phyloP scores from a whole-genome alignment of 148 eudicot species.

The Persicaria maculosa region DNA sequence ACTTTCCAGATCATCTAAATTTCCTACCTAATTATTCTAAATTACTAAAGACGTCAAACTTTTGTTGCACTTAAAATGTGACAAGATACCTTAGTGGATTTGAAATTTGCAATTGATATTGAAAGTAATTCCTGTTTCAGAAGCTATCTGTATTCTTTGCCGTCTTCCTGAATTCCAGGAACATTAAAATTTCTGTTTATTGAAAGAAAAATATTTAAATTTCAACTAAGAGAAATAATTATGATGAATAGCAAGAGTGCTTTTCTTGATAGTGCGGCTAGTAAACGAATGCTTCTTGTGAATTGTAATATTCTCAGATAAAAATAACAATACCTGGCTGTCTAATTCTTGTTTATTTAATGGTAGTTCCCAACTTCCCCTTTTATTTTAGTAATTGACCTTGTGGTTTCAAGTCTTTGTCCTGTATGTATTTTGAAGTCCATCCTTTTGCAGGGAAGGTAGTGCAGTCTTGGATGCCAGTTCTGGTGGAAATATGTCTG shows the following conservation, averaged over 20 bases:
- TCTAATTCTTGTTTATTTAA: background rate
- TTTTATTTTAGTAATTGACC: background rate
- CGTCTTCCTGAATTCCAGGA: background rate
- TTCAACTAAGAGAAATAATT: background rate
- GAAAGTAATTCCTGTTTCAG: background rate
- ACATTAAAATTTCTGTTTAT: background rate
- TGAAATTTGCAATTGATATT: background rate
- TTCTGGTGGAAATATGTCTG: slow-evolving; percentile 90
- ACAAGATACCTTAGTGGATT: background rate
- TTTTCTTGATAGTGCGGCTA: background rate
- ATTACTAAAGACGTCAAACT: background rate
- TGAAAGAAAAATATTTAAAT: background rate
- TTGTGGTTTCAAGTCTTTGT: background rate
- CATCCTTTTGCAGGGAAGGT: slow-evolving; percentile 55
- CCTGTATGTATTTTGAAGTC: background rate
- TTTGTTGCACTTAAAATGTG: background rate
- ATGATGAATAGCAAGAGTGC: background rate
- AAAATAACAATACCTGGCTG: background rate
- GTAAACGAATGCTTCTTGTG: background rate
- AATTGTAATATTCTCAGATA: background rate
- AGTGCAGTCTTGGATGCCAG: slow-evolving; percentile 82
- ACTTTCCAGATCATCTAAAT: background rate
- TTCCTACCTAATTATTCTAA: background rate
- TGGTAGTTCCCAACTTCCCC: background rate
- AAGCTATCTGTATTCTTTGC: background rate